Base-by-base conservation (phyloP, 768 basidiomycete genomes). In the Lentinula lateritia region DNA sequence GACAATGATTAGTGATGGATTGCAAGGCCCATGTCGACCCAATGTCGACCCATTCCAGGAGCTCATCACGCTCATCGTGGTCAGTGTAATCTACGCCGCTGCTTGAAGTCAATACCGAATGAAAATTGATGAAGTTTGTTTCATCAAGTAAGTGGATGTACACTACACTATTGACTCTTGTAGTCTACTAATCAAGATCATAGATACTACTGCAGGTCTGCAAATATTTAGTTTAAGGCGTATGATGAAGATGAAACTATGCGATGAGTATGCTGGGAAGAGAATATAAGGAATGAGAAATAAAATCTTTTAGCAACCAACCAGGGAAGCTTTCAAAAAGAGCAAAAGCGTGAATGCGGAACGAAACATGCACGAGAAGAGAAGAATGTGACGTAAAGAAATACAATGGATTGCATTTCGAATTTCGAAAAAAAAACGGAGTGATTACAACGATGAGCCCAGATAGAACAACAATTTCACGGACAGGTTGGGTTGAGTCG, bases 101-200 rank as follows among this genome's bases (percentile, higher is more conserved):
- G 28, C 2, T 28, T 28, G 28, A 3, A 28, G 28, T 28, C 3
- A 3, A 28, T 28, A 28, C 28, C 28, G 28, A 28, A 28, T 28
- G 28, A 28, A 1, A 28, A 28, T 28, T 4, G 3, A 3, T 28
- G 6, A 1, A 10, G 18, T 13, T 12, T 10, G 8, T 48, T 48
- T 8, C 23, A 20, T 20, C 8, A 12, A 18, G n/a, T 46, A n/a
- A 9, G 8, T n/a, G 28, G n/a, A 35, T 16, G 12, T 54, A 41
- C 18, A 12, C 53, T 54, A 54, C 38, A 54, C 53, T 54, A 54
- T 36, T 54, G 53, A 54, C 53, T 54, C 36, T 54, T 41, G 53
- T 41, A 39, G 53, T 54, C 53, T 54, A 36, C 15, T 54, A 54
- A 20, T 34, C 28, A 34, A 32, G 12, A n/a, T 52, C 12, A 35